Percentiles rank a stretch among this genome's conserved stretches.
Evolutionary conservation across 2,329 filamentous ascomycete species (phyloP).

Genomic region (Apiospora kogelbergensis): DNA sequence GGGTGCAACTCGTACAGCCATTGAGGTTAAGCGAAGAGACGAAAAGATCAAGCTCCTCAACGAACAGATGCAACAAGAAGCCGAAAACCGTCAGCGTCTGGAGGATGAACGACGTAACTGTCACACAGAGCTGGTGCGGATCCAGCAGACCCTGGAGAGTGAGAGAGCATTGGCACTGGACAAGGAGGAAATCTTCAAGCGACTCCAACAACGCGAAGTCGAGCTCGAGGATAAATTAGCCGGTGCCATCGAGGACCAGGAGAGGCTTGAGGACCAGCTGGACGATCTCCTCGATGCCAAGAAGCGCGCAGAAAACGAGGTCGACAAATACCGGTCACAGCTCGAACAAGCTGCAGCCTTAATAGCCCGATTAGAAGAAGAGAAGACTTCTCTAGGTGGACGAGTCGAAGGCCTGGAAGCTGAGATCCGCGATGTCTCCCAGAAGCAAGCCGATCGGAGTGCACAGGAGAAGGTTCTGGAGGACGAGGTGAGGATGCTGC

Average conservation of each 20-base stretch:
- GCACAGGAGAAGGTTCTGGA: constrained; percentile 74
- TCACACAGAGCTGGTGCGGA: constrained; percentile 81
- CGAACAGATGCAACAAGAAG: constrained; percentile 76
- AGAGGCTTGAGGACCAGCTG: constrained; percentile 88
- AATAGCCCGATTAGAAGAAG: constrained; percentile 80
- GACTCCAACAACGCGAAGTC: constrained; percentile 86
- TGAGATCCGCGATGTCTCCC: constrained; percentile 69
- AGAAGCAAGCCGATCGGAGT: constrained; percentile 70
- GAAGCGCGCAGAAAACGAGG: constrained; percentile 82
- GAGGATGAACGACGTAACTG: constrained; percentile 90
- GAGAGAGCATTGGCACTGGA: constrained; percentile 94
- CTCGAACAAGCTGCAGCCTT: constrained; percentile 89
- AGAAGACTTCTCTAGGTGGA: constrained; percentile 73
- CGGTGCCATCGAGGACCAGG: constrained; percentile 90
- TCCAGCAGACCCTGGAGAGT: constrained; percentile 93
- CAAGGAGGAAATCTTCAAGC: constrained; percentile 98
- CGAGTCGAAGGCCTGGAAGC: constrained; percentile 69
- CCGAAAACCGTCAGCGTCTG: constrained; percentile 71
- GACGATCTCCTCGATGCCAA: constrained; percentile 87
- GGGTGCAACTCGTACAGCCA: constrained; percentile 85
- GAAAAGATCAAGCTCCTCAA: constrained; percentile 89
- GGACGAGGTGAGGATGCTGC: constrained; percentile 86
- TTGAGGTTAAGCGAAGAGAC: constrained; percentile 92
- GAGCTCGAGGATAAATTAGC: constrained; percentile 92
- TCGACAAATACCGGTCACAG: constrained; percentile 75